Evolutionary conservation across 495 filamentous ascomycete genomes (phyloP), one percentile per base, ranked within the genome.

Genomic region (Hypoxylon intermedium): DNA sequence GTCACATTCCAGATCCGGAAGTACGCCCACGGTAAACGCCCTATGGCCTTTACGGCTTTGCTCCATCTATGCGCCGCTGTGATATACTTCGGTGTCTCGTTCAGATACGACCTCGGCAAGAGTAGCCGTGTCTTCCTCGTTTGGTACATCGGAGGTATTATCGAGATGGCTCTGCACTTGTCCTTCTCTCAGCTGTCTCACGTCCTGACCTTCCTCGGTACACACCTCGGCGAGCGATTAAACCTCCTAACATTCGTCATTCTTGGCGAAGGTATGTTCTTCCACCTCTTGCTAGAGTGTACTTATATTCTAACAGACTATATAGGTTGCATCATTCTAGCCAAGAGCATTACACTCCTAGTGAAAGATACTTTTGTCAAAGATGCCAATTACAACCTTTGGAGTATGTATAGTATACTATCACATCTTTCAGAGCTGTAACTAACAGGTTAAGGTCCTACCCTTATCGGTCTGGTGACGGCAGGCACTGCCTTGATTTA

Each of bases 211-310:
- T 87, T 89, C 70, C 80, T 87, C 67, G 77, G 83, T 31, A 88
- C 85, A 9, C 85, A 88, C 66, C 71, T 89, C 53, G 83, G 86
- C 42, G 81, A 87, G 52, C 77, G 87, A 36, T 83, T 89, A 80
- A 82, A 83, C 3, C 79, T 89, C 9, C 75, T 89, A 6, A 89
- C 87, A 0, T 76, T 89, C 41, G 88, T 89, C 62, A 87, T 89
- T 52, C 79, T 89, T 43, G 87, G 87, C 16, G 86, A 89, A 72
- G 85, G 84, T 45, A 79, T 82, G 38, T 51, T 50, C 26, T 38
- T 26, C 44, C 24, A 13, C 9, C 21, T 1, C 12, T 34, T 33
- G 9, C 20, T 12, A 4, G n/a, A 30, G 16, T 1, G 11, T 9
- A 36, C n/a, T n/a, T n/a, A n/a, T 2, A 24, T 21, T 12, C 49